phyloP scores from a whole-genome alignment of 2,329 filamentous ascomycete genomes.

The Aspergillus japonicus region DNA sequence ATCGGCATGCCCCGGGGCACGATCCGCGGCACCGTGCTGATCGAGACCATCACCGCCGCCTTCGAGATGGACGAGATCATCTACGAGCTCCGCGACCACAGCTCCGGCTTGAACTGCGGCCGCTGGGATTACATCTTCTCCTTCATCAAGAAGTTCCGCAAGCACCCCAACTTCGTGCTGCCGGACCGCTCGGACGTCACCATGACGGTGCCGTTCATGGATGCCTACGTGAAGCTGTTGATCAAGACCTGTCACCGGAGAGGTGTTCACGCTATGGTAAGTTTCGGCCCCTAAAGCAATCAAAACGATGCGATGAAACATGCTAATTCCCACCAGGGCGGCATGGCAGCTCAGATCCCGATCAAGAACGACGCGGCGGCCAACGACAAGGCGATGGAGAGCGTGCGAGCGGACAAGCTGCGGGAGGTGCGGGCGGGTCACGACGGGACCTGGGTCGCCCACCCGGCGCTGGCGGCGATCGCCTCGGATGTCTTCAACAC shows the following conservation, averaged over 20 bases:
- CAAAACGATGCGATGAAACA: no score
- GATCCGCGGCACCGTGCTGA: slow-evolving; percentile 90
- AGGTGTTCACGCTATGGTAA: slow-evolving; percentile 92
- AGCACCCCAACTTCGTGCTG: slow-evolving; percentile 88
- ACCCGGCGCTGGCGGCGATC: slow-evolving; percentile 85
- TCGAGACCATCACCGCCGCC: slow-evolving; percentile 95
- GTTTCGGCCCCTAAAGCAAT: neutral
- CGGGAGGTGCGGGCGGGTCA: slow-evolving; percentile 93
- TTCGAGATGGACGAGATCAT: slow-evolving; percentile 99
- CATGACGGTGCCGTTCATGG: slow-evolving; percentile 99
- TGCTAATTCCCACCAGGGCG: slow-evolving; percentile 50
- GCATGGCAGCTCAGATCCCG: slow-evolving; percentile 98
- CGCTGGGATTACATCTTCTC: slow-evolving; percentile 99
- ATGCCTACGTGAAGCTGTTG: slow-evolving; percentile 91
- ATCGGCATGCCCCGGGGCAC: slow-evolving; percentile 86
- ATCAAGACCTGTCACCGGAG: slow-evolving; percentile 98
- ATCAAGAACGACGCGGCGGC: slow-evolving; percentile 92
- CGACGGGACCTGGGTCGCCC: slow-evolving; percentile 96
- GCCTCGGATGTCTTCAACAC: slow-evolving; percentile 94
- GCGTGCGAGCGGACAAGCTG: slow-evolving; percentile 90
- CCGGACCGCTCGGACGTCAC: slow-evolving; percentile 89
- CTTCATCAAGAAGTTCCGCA: slow-evolving; percentile 98
- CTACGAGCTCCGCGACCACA: slow-evolving; percentile 96
- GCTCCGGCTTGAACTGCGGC: slow-evolving; percentile 93
- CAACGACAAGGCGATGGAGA: slow-evolving; percentile 92